Conservation (phyloP, 805 yeast species). For the Priceomyces castillae region DNA sequence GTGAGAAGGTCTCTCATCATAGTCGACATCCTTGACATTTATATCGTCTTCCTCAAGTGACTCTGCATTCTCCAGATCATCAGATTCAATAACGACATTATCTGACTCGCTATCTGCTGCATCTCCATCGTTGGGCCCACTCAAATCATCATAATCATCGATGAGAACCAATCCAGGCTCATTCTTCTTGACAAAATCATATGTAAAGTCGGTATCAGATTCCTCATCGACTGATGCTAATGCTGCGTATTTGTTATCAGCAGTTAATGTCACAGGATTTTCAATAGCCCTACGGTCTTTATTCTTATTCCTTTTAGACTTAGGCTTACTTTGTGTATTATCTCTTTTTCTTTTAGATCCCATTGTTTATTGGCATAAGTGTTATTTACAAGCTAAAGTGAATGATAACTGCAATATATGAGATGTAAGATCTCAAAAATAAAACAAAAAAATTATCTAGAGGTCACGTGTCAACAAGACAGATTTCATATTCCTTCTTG, state of each 20-base stretch:
- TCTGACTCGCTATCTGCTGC: slow-evolving; percentile 10
- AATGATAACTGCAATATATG: too few relatives aligned
- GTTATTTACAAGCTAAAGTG: slow-evolving; percentile 1
- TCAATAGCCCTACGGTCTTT: slow-evolving; percentile 15
- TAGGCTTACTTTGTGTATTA: slow-evolving; percentile 14
- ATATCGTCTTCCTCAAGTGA: slow-evolving; percentile 6
- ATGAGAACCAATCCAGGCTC: slow-evolving; percentile 28
- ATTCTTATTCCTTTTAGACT: slow-evolving; percentile 21
- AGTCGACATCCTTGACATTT: not conserved
- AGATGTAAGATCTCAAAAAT: not conserved
- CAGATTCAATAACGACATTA: slow-evolving; percentile 23
- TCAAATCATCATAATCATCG: slow-evolving; percentile 20
- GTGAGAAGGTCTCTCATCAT: slow-evolving; percentile 1
- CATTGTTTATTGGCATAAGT: slow-evolving; percentile 6
- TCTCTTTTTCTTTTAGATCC: slow-evolving; percentile 25
- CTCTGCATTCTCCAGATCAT: slow-evolving; percentile 9
- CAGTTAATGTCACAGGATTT: slow-evolving; percentile 10
- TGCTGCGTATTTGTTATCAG: slow-evolving; percentile 20
- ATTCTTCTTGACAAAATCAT: slow-evolving; percentile 18
- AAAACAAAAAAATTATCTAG: not conserved
- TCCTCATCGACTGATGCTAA: slow-evolving; percentile 19
- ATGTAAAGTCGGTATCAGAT: slow-evolving; percentile 23
- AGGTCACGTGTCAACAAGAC: not conserved
- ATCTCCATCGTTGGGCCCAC: slow-evolving; percentile 5
- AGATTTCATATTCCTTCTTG: not conserved